Conservation (phyloP, 2,329 filamentous ascomycete species). For the Ceratocystis alfenasii region DNA sequence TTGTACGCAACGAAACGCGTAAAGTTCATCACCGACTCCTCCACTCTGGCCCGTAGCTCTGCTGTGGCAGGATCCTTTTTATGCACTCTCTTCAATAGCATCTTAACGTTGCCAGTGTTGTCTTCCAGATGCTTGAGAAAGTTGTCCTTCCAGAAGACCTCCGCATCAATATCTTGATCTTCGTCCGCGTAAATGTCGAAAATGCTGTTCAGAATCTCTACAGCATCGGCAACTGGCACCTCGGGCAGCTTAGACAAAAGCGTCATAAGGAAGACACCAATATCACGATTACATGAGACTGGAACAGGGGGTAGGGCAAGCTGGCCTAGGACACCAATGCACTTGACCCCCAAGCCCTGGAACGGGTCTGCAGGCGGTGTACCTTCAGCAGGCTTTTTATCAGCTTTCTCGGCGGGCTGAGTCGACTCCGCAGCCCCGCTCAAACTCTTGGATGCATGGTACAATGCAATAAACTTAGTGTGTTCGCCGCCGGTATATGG, state of each 20-base stretch:
- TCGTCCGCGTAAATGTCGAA: conserved; percentile 58
- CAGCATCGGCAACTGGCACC: conserved; percentile 43
- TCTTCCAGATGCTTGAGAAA: conserved; percentile 49
- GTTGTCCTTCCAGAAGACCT: conserved; percentile 52
- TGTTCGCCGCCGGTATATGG: conserved; percentile 38
- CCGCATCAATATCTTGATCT: conserved; percentile 43
- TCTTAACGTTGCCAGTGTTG: conserved; percentile 40
- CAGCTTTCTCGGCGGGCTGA: conserved; percentile 24
- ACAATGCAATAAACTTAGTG: conserved; percentile 52
- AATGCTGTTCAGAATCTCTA: conserved; percentile 54
- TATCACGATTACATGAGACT: conserved; percentile 45
- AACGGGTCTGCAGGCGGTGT: conserved; percentile 41
- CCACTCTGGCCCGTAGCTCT: conserved; percentile 47
- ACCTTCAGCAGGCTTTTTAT: conserved; percentile 17
- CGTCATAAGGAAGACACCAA: conserved; percentile 51
- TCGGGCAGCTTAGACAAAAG: conserved; percentile 41
- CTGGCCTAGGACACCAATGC: conserved; percentile 53
- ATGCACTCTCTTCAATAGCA: conserved; percentile 48
- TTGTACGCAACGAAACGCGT: conserved; percentile 53
- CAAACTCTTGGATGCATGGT: conserved; percentile 35
- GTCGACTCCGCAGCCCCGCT: conserved; percentile 28
- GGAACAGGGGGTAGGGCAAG: conserved; percentile 46
- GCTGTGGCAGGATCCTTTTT: conserved; percentile 38
- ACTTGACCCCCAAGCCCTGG: conserved; percentile 52
- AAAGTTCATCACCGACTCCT: conserved; percentile 51